These are phyloP conservation scores for Pestalotiopsis sp. DNA, from an alignment of 2,329 filamentous ascomycete species.

Conservation along the genomic window DNA sequence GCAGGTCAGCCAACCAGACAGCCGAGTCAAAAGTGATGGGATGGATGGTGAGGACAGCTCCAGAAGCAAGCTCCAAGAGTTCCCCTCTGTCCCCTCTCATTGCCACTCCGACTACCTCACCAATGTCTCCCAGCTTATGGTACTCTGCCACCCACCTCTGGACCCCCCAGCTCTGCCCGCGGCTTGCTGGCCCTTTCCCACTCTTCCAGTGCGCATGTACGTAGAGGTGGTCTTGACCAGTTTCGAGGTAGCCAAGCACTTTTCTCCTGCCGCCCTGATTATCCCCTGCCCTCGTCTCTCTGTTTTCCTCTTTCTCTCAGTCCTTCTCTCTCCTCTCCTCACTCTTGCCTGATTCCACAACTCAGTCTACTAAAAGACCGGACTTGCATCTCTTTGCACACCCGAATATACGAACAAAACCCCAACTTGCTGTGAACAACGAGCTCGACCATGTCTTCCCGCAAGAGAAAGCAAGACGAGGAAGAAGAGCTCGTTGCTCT, in stretches of 20 bases:
- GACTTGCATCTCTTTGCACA: constrained; percentile 11
- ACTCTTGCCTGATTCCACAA: constrained; percentile 11
- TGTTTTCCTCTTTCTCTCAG: constrained; percentile 15
- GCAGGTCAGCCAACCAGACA: constrained; percentile 4
- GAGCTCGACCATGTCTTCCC: constrained; percentile 29
- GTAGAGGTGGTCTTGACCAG: background rate
- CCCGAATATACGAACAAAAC: background rate
- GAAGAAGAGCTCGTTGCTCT: constrained; percentile 38
- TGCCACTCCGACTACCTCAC: constrained; percentile 3
- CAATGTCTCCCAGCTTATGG: constrained; percentile 16
- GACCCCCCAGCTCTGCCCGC: constrained; percentile 14
- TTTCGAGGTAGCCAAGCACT: constrained; percentile 28
- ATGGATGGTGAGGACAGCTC: constrained; percentile 3
- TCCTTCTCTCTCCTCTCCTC: constrained; percentile 22
- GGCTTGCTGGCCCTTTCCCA: constrained; percentile 28
- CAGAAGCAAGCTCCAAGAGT: constrained; percentile 21
- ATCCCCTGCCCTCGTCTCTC: constrained; percentile 16
- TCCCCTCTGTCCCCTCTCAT: constrained; percentile 25
- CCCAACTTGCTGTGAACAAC: constrained; percentile 11
- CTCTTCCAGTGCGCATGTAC: constrained; percentile 10
- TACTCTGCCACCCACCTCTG: constrained; percentile 15
- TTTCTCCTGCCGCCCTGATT: constrained; percentile 23
- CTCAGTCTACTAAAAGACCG: constrained; percentile 17
- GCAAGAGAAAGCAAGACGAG: constrained; percentile 37
- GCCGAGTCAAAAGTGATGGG: background rate